Conservation (phyloP, 2,329 filamentous ascomycete species). For the Ceratocystis colombiana region DNA sequence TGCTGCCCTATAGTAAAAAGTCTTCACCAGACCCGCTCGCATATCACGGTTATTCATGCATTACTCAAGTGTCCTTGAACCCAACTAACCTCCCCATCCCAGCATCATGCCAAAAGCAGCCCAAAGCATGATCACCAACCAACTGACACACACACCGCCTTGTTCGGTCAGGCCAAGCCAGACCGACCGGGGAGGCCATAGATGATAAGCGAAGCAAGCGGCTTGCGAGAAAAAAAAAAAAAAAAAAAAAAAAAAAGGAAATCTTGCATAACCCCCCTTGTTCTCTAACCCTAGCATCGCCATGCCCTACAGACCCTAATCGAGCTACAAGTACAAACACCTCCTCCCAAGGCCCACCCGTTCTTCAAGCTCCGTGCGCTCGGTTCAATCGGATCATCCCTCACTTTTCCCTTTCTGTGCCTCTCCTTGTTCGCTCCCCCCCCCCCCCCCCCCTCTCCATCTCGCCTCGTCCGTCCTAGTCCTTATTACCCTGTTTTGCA, state of each 20-base stretch:
- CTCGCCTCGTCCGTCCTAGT: neutral
- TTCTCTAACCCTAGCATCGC: neutral
- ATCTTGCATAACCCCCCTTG: neutral
- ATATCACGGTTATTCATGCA: no score
- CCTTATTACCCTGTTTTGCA: neutral
- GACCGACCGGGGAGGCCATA: no score
- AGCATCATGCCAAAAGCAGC: neutral
- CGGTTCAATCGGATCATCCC: neutral
- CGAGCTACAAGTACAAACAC: neutral
- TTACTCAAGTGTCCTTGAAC: no score
- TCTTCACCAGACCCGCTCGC: no score
- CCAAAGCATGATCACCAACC: neutral
- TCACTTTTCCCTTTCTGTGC: neutral
- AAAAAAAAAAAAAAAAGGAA: neutral
- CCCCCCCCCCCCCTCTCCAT: no score
- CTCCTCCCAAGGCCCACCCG: neutral
- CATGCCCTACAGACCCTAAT: slow-evolving; percentile 7
- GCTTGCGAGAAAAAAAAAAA: neutral
- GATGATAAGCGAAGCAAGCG: neutral
- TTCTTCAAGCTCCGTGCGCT: neutral
- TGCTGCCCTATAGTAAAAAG: no score
- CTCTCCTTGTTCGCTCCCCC: neutral
- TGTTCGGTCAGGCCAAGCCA: no score
- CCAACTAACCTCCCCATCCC: neutral
- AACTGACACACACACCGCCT: neutral